phyloP scores from a whole-genome alignment of 805 yeast genomes.

The Wickerhamiella qilinensis region DNA sequence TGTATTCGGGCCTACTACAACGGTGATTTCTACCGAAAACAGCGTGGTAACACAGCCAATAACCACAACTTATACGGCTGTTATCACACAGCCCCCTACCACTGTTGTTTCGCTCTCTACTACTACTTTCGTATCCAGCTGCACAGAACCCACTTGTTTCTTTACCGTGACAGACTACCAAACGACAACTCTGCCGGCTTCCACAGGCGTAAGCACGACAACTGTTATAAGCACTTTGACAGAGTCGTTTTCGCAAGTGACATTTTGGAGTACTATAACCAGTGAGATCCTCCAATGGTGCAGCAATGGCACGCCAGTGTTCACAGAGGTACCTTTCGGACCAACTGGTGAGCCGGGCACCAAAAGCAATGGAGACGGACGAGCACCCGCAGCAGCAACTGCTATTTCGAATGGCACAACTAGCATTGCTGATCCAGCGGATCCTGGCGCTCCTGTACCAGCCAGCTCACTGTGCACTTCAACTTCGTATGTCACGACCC shows the following conservation, averaged over 20 bases:
- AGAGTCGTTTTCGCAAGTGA: background rate
- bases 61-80: background rate
- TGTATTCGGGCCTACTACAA: conserved; percentile 1
- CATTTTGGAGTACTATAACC: background rate
- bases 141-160: background rate
- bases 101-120: background rate
- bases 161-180: background rate
- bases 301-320: too few species aligned
- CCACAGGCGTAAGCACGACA: background rate
- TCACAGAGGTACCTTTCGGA: too few species aligned
- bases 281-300: background rate
- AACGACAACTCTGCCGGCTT: background rate
- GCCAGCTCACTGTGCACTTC: background rate
- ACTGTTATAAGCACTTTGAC: background rate
- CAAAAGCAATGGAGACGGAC: too few species aligned
- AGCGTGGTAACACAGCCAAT: background rate
- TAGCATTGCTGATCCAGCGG: too few species aligned
- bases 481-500: background rate
- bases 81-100: background rate
- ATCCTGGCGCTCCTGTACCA: too few species aligned
- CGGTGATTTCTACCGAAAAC: background rate
- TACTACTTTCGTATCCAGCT: background rate
- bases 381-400: too few species aligned
- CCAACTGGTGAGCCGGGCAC: too few species aligned
- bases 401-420: too few species aligned